phyloP scores from a whole-genome alignment of 176 grass and related monocot species.

The Oryza glumipatula region DNA sequence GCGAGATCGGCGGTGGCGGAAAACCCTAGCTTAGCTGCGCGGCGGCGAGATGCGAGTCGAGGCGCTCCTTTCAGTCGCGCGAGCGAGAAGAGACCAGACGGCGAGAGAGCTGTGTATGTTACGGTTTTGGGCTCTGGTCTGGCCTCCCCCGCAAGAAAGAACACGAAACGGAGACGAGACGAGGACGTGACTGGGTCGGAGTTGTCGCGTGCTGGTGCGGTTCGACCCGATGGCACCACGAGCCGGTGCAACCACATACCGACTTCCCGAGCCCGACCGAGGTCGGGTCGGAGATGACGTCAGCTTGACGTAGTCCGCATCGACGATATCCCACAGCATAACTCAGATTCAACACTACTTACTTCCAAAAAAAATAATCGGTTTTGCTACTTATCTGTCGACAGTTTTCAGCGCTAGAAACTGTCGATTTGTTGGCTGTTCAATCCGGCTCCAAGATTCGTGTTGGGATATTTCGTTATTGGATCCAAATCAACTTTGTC shows the following conservation, averaged over 20 bases:
- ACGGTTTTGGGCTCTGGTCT: neutral
- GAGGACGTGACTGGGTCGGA: neutral
- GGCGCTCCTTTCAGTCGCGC: neutral
- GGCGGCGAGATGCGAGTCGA: slow-evolving; percentile 22
- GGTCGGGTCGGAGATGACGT: slow-evolving; percentile 37
- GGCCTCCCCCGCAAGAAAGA: neutral
- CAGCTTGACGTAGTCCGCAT: too few relatives aligned
- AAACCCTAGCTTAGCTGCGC: slow-evolving; percentile 7
- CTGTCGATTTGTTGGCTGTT: too few relatives aligned
- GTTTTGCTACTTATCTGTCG: too few relatives aligned
- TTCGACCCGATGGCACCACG: neutral
- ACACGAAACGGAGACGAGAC: neutral
- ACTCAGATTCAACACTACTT: too few relatives aligned
- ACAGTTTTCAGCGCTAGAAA: too few relatives aligned
- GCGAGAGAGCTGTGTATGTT: neutral
- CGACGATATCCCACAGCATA: too few relatives aligned
- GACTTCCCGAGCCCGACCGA: slow-evolving; percentile 47
- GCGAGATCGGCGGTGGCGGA: neutral
- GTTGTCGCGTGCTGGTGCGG: neutral
- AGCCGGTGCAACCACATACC: slow-evolving; percentile 62
- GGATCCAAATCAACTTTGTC: too few relatives aligned
- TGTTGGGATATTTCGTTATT: too few relatives aligned
- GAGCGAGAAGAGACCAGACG: neutral
- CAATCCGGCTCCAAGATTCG: too few relatives aligned
- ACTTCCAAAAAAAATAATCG: too few relatives aligned